Base-by-base conservation (phyloP, 2,329 filamentous ascomycete species). In the Colletotrichum horii region DNA sequence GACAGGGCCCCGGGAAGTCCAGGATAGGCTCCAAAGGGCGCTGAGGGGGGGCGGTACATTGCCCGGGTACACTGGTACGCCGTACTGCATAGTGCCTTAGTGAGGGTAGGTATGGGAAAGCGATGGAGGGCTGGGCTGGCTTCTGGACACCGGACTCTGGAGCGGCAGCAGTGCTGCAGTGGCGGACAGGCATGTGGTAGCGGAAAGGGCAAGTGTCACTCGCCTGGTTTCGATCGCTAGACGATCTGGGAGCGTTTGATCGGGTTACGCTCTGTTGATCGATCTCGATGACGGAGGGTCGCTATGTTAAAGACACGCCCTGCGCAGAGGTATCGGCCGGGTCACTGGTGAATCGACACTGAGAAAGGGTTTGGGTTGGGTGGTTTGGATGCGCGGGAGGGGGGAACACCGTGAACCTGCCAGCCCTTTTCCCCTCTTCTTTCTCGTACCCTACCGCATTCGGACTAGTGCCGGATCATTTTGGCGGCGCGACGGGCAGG, bases 281-380 rank as follows among this genome's bases (percentile, higher is more conserved):
- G 78, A 79, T 79, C 74, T 79, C 77, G 78, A 77, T 78, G 79
- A 67, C 60, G 70, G 68, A 55, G 60, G 71, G 61, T 38, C 22
- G 62, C 12, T n/a, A 16, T 56, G 64, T 64, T 75, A 75, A 24
- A 34, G 22, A 4, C 22, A 71, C 30, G 9, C 68, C 69, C 66
- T 15, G 12, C 38, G 15, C 19, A 32, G 12, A 66, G 24, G 68
- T 75, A 72, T 66, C 69, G 36, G 30, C 8, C 15, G 32, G 36
- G 73, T 73, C 64, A 73, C 70, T 75, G 32, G 67, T 34, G 16
- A 66, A 22, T 55, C 14, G 16, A 56, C 30, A 61, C 38, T 38
- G 62, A 62, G 38, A 58, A 38, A 74, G 74, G 56, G 43, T 48
- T 48, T 22, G n/a, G 43, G 22, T 48, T 22, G 48, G 52, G 16